Percentiles rank a stretch among this genome's conserved stretches.
These are phyloP conservation scores for Rhizopogon vesiculosus DNA, from an alignment of 768 basidiomycete genomes.

Conservation along the genomic window DNA sequence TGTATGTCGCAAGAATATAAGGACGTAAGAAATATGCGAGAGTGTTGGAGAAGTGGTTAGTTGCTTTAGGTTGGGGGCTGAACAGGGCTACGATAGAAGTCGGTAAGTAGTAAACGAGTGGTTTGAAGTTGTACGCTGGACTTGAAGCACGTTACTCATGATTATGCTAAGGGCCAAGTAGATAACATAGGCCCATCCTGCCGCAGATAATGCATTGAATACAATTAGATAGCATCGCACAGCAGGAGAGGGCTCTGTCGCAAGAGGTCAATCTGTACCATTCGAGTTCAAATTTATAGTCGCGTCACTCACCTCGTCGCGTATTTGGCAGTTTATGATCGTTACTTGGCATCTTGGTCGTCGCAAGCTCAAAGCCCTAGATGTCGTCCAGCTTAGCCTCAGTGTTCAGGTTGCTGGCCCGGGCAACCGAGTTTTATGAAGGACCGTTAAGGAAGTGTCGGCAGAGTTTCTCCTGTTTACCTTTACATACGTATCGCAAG, in stretches of 20 bases:
- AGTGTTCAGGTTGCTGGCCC: too few relatives aligned
- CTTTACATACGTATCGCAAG: too few relatives aligned
- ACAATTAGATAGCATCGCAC: constrained; percentile 53
- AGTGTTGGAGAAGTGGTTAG: constrained; percentile 32
- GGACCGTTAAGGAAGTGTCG: too few relatives aligned
- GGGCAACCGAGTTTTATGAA: too few relatives aligned
- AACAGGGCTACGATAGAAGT: constrained; percentile 8
- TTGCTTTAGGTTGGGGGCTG: constrained; percentile 12
- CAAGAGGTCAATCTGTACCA: neutral
- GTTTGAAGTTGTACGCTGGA: constrained; percentile 29
- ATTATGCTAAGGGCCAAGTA: constrained; percentile 47
- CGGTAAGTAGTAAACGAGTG: constrained; percentile 20
- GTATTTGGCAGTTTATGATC: neutral
- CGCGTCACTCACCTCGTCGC: constrained; percentile 2
- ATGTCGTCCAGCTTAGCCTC: too few relatives aligned
- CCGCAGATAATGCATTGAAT: constrained; percentile 74
- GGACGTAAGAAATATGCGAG: constrained; percentile 27
- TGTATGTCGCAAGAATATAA: constrained; percentile 41
- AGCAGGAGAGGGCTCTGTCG: neutral
- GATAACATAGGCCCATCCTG: constrained; percentile 77
- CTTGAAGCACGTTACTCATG: neutral
- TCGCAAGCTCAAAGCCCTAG: neutral
- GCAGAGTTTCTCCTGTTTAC: too few relatives aligned
- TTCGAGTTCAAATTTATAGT: neutral
- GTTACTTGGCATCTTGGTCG: neutral